phyloP scores from a whole-genome alignment of 352 stramenopile species.

The Phytophthora pseudosyringae region DNA sequence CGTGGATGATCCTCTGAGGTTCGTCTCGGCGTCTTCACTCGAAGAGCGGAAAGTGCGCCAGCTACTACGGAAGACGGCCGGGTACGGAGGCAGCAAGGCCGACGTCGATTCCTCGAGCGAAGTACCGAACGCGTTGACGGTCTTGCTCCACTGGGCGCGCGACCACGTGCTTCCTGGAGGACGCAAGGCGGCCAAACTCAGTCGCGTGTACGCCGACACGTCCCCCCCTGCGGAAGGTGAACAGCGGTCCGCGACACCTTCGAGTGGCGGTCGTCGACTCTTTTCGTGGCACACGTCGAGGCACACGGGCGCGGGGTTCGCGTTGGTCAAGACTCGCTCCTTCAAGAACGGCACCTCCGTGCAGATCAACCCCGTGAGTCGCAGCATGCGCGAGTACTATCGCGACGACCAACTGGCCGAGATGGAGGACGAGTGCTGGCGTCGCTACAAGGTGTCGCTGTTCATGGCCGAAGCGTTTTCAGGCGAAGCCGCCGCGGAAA shows the following conservation, averaged over 20 bases:
- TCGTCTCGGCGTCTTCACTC: conserved; percentile 35
- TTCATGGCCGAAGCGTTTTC: conserved; percentile 57
- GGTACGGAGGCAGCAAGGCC: conserved; percentile 6
- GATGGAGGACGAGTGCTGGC: conserved; percentile 81
- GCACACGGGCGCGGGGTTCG: conserved; percentile 14
- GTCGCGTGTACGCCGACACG: conserved; percentile 24
- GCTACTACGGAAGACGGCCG: conserved; percentile 40
- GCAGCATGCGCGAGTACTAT: conserved; percentile 61
- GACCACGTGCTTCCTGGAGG: conserved; percentile 16
- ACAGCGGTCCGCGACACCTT: not conserved
- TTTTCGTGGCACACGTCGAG: conserved; percentile 22
- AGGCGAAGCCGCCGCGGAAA: not conserved
- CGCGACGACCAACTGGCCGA: conserved; percentile 47
- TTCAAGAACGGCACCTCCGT: conserved; percentile 59
- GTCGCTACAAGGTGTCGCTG: conserved; percentile 71
- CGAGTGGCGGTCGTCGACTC: conserved; percentile 7
- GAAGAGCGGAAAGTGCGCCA: conserved; percentile 52
- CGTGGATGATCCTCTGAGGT: conserved; percentile 20
- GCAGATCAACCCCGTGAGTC: conserved; percentile 63
- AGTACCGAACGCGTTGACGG: not conserved
- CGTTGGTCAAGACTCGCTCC: conserved; percentile 41
- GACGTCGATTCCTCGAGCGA: not conserved
- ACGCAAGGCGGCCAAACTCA: conserved; percentile 18
- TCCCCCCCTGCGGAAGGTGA: not conserved
- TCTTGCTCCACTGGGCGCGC: conserved; percentile 13